Percentiles rank a stretch among this genome's conserved stretches.
phyloP scores from a whole-genome alignment of 2,329 filamentous ascomycete species.

The Cordyceps cicadae region DNA sequence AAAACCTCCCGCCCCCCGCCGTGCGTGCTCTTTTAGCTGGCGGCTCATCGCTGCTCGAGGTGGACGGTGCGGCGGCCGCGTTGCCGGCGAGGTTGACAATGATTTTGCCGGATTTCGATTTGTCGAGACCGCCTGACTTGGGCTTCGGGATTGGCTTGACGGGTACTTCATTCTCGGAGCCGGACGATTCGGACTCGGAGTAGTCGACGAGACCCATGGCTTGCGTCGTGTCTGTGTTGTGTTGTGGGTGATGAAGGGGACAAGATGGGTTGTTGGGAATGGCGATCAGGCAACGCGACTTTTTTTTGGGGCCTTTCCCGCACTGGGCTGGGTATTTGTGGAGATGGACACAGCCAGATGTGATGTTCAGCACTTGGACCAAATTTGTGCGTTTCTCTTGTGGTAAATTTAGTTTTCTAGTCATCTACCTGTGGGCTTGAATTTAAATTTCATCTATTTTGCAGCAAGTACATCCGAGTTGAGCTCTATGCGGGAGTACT shows the following conservation, averaged over 20 bases:
- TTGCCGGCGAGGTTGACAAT: conserved; percentile 64
- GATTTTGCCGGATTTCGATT: conserved; percentile 75
- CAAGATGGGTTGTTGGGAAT: not conserved
- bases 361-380: too few species aligned
- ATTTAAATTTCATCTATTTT: too few species aligned
- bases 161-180: conserved; percentile 41
- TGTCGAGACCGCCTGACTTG: conserved; percentile 49
- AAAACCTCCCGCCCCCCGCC: conserved; percentile 44
- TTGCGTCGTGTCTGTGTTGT: not conserved
- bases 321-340: not conserved
- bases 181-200: conserved; percentile 76
- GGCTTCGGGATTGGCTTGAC: conserved; percentile 24
- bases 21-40: conserved; percentile 65
- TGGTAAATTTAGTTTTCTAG: too few species aligned
- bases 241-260: not conserved
- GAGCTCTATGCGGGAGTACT: too few species aligned
- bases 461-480: too few species aligned
- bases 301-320: not conserved
- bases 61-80: conserved; percentile 30
- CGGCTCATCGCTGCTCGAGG: conserved; percentile 25
- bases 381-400: too few species aligned
- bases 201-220: conserved; percentile 74
- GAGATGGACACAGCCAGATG: not conserved
- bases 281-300: not conserved
- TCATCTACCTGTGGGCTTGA: too few species aligned